A percentile compares a stretch with the other conserved stretches of the same genome.
These are phyloP conservation scores for Hymenoscyphus infarciens DNA, from an alignment of 2,329 filamentous ascomycete species.

Conservation along the genomic window DNA sequence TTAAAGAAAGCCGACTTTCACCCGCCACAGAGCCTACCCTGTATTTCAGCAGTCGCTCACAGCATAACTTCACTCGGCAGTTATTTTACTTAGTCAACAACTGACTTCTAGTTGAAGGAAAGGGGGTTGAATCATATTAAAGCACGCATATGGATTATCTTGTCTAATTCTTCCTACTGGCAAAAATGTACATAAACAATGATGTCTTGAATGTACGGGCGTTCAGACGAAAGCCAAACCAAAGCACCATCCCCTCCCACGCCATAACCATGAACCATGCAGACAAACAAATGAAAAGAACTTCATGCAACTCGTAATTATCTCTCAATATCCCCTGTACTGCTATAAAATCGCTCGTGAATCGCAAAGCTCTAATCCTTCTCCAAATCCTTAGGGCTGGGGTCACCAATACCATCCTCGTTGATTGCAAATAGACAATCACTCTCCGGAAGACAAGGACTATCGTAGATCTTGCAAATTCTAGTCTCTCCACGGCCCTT, in stretches of 20 bases:
- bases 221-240: conserved; percentile 14
- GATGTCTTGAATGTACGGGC: conserved; percentile 9
- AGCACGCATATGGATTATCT: not conserved
- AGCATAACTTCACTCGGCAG: not conserved
- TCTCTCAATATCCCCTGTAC: not conserved
- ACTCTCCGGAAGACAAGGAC: conserved; percentile 91
- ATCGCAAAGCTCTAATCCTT: conserved; percentile 52
- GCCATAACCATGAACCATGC: conserved; percentile 20
- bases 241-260: conserved; percentile 22
- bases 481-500: conserved; percentile 93
- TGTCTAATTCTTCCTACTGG: conserved; percentile 2
- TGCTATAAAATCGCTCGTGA: not conserved
- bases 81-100: not conserved
- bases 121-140: too few relatives aligned
- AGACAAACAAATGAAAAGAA: conserved; percentile 20
- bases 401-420: conserved; percentile 95
- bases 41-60: not conserved
- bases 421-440: conserved; percentile 96
- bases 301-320: conserved; percentile 12
- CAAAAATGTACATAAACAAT: conserved; percentile 14
- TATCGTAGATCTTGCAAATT: conserved; percentile 99
- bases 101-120: not conserved
- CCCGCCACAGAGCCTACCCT: not conserved
- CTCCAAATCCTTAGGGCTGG: conserved; percentile 90
- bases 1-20: not conserved